Evolutionary conservation across 2,329 filamentous ascomycete genomes (phyloP).

Genomic region (Bipolaris oryzae): DNA sequence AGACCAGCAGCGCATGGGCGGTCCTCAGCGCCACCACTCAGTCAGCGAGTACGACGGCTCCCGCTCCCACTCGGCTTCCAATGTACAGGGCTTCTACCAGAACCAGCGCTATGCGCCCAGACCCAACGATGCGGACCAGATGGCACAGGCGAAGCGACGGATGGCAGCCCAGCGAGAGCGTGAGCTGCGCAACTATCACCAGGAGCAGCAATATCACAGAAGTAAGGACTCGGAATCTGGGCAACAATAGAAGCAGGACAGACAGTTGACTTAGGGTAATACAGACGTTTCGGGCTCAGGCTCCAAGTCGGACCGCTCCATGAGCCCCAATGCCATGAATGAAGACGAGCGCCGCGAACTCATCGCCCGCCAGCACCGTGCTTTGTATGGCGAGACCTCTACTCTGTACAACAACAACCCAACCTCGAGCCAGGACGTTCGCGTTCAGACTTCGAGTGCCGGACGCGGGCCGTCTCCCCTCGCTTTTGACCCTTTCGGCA

Average conservation of each 20-base stretch:
- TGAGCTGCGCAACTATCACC: conserved; percentile 99
- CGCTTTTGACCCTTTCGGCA: conserved; percentile 73
- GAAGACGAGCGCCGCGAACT: conserved; percentile 96
- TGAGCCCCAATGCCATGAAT: conserved; percentile 85
- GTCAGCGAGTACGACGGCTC: conserved; percentile 82
- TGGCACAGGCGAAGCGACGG: conserved; percentile 98
- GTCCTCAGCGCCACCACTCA: conserved; percentile 77
- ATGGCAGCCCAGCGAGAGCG: conserved; percentile 99
- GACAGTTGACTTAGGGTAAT: conserved; percentile 63
- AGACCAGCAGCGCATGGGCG: conserved; percentile 69
- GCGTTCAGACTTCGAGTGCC: conserved; percentile 63
- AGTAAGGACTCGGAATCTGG: conserved; percentile 87
- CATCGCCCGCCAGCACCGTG: conserved; percentile 93
- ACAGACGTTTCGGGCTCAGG: conserved; percentile 72
- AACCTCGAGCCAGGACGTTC: conserved; percentile 69
- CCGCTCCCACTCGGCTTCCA: conserved; percentile 74
- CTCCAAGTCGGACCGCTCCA: conserved; percentile 82
- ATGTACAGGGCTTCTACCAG: conserved; percentile 93
- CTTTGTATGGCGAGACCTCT: conserved; percentile 80
- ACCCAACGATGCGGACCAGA: conserved; percentile 93
- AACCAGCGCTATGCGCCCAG: conserved; percentile 87
- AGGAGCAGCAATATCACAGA: conserved; percentile 99
- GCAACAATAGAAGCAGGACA: conserved; percentile 59
- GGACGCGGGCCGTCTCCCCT: conserved; percentile 78
- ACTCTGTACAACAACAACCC: conserved; percentile 72